These are phyloP conservation scores for Starmerella khaoyaiensis DNA, from an alignment of 805 yeast genomes.

Conservation along the genomic window DNA sequence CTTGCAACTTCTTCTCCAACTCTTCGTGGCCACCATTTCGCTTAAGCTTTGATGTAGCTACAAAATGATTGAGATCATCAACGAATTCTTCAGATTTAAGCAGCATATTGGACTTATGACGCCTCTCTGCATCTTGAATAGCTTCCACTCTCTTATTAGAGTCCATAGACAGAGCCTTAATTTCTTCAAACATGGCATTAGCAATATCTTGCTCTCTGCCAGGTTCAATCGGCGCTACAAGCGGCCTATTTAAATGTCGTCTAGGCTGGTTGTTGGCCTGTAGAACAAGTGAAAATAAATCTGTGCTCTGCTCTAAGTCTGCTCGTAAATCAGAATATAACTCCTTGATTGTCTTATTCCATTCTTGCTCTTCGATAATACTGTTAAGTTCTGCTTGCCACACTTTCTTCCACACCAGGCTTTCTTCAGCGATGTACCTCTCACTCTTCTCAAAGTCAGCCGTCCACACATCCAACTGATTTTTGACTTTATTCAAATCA, in stretches of 20 bases:
- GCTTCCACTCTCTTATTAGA: conserved; percentile 82
- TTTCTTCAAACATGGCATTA: conserved; percentile 62
- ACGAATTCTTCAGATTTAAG: conserved; percentile 55
- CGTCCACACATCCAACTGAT: conserved; percentile 52
- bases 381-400: conserved; percentile 88
- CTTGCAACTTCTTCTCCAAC: conserved; percentile 52
- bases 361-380: conserved; percentile 89
- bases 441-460: conserved; percentile 40
- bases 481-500: conserved; percentile 52
- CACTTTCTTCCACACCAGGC: conserved; percentile 73
- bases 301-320: conserved; percentile 66
- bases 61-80: conserved; percentile 76
- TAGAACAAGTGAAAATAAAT: conserved; percentile 60
- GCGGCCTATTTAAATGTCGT: conserved; percentile 29
- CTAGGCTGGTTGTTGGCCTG: conserved; percentile 16
- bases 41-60: conserved; percentile 60
- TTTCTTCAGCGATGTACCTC: conserved; percentile 53
- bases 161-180: conserved; percentile 64
- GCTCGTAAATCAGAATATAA: conserved; percentile 64
- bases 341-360: conserved; percentile 79
- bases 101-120: conserved; percentile 59
- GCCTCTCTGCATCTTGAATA: conserved; percentile 69
- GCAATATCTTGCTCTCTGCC: conserved; percentile 14
- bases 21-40: conserved; percentile 85
- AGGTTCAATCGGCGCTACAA: conserved; percentile 26